These are phyloP conservation scores for Thalassiosira hispida DNA, from an alignment of 352 stramenopile species.

Conservation along the genomic window DNA sequence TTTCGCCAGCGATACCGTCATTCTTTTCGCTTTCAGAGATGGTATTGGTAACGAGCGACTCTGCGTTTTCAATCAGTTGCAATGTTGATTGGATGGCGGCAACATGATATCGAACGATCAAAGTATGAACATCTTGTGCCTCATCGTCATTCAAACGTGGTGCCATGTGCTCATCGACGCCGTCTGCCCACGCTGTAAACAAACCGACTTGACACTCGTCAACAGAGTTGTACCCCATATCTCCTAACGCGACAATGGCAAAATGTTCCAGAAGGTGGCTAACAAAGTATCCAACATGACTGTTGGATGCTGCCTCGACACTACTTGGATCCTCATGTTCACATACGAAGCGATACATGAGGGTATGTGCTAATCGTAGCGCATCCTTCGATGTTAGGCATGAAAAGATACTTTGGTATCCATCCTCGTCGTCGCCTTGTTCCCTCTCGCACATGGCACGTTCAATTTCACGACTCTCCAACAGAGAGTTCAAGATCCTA, in stretches of 20 bases:
- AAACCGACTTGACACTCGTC: slow-evolving; percentile 9
- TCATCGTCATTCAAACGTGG: slow-evolving; percentile 39
- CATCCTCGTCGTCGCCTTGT: neutral
- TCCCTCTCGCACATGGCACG: slow-evolving; percentile 13
- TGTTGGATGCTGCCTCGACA: slow-evolving; percentile 13
- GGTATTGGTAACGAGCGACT: slow-evolving; percentile 8
- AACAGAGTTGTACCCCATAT: slow-evolving; percentile 2
- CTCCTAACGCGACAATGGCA: slow-evolving; percentile 15
- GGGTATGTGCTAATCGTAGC: slow-evolving; percentile 31
- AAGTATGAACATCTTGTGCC: slow-evolving; percentile 17
- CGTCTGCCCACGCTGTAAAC: slow-evolving; percentile 36
- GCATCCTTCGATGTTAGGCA: slow-evolving; percentile 34
- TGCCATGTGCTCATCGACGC: slow-evolving; percentile 35
- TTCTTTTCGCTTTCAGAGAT: slow-evolving; percentile 22
- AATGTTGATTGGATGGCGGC: slow-evolving; percentile 30
- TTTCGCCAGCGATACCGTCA: slow-evolving; percentile 12
- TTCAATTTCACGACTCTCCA: slow-evolving; percentile 14
- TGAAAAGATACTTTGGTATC: slow-evolving; percentile 16
- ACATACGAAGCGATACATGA: slow-evolving; percentile 27
- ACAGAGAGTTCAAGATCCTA: slow-evolving; percentile 27
- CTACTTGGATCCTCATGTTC: neutral
- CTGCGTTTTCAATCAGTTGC: slow-evolving; percentile 35
- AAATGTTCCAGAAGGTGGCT: slow-evolving; percentile 42
- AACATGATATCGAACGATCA: slow-evolving; percentile 46
- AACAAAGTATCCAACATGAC: slow-evolving; percentile 44